Evolutionary conservation across 1,284 basidiomycete genomes (phyloP), one percentile per base, ranked within the genome.

Genomic region (Schizopora paradoxa): DNA sequence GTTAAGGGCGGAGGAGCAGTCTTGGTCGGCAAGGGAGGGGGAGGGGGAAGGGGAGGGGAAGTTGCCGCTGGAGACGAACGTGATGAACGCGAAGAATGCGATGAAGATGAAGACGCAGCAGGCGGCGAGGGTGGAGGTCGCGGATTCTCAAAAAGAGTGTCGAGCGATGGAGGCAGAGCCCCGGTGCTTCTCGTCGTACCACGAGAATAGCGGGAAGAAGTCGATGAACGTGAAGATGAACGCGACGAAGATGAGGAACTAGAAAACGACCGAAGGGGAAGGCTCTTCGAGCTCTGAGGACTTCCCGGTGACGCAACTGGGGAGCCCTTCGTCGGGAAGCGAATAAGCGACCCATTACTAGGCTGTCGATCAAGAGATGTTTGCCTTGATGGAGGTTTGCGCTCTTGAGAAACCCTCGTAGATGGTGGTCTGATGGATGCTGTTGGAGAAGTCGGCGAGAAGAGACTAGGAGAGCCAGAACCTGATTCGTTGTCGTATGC

Each of bases 141-240:
- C 58, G n/a, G 57, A 57, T 73, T 69, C 50, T 75, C 75, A 50
- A 72, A 62, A 42, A 77, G 62, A 5, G 67, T 69, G 54, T 75
- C 75, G 67, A 77, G 68, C 29, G 69, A 72, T 39, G 61, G 63
- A 48, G 74, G 73, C 51, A 76, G 58, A 21, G 61, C 64, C 32
- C 63, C 60, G 3, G 54, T 56, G 16, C 59, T 58, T 31, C 49
- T 53, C 4, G 49, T 23, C 16, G 46, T 58, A 23, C 49, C 44
- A 1, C 51, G 40, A 25, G 39, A 22, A 22, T 37, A 32, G 34
- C 28, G 19, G 26, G 18, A 10, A 19, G 25, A 60, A 60, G 23
- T 60, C 59, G 10, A 64, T 60, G 7, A 51, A 51, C n/a, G 27
- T 62, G 55, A 1, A n/a, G 48, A 49, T 19, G 48, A 43, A 32